Percentiles rank a stretch among this genome's conserved stretches.
These are phyloP conservation scores for Kalanchoe fedtschenkoi DNA, from an alignment of 164 flowering plant genomes.

Conservation along the genomic window DNA sequence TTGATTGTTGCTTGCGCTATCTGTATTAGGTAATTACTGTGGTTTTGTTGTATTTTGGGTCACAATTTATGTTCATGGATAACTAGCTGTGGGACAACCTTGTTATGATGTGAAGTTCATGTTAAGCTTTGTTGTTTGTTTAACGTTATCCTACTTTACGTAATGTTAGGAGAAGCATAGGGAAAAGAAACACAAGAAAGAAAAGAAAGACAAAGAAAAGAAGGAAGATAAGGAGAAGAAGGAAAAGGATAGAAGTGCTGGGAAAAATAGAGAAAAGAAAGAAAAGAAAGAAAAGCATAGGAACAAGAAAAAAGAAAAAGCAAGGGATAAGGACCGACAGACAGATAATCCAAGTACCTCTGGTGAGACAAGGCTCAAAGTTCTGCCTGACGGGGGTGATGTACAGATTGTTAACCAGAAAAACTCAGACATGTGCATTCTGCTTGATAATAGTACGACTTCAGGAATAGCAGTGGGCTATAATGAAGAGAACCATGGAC, in stretches of 20 bases:
- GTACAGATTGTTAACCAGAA: constrained; percentile 15
- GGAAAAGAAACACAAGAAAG: constrained; percentile 42
- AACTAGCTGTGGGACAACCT: no score
- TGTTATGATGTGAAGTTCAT: no score
- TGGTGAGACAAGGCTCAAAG: constrained; percentile 27
- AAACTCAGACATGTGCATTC: constrained; percentile 10
- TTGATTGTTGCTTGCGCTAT: no score
- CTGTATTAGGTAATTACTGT: no score
- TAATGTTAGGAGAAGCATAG: constrained; percentile 51
- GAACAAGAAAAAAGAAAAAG: constrained; percentile 41
- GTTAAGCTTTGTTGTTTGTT: no score
- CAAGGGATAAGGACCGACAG: constrained; percentile 34
- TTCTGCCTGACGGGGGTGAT: constrained; percentile 15
- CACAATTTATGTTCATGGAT: no score
- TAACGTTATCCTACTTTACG: background rate
- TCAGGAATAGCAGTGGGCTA: constrained; percentile 15
- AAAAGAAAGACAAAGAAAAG: constrained; percentile 45
- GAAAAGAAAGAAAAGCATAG: constrained; percentile 51
- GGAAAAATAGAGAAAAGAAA: constrained; percentile 28
- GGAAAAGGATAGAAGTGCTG: no score
- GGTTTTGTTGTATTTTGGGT: no score
- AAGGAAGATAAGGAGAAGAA: constrained; percentile 50
- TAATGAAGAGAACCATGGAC: constrained; percentile 9
- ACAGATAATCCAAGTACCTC: constrained; percentile 19
- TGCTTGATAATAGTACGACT: constrained; percentile 10